Percentiles rank a stretch among this genome's conserved stretches.
phyloP scores from a whole-genome alignment of 192 early-diverging fungal species.

The Spinellus fusiger region DNA sequence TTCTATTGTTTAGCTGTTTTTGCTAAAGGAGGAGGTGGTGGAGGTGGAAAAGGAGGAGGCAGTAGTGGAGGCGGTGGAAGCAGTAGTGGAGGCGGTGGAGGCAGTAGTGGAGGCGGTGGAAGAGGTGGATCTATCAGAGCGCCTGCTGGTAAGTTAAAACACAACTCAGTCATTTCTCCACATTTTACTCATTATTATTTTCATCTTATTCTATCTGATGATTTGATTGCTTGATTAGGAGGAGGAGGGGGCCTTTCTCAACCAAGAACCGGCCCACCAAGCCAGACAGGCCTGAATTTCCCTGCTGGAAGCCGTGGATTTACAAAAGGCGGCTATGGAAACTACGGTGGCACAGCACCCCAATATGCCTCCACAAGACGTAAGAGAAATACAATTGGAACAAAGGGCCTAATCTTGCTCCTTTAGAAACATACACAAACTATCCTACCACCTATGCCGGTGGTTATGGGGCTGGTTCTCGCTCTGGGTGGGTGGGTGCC shows the following conservation, averaged over 20 bases:
- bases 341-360: neutral
- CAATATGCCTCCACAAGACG: conserved; percentile 6
- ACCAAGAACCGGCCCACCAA: neutral
- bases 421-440: conserved; percentile 14
- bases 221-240: neutral
- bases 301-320: conserved; percentile 13
- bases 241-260: conserved; percentile 5
- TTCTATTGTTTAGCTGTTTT: conserved; percentile 1
- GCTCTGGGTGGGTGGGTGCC: conserved; percentile 19
- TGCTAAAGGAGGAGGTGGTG: conserved; percentile 25
- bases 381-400: neutral
- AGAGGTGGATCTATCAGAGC: neutral
- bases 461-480: conserved; percentile 14
- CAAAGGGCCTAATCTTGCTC: neutral
- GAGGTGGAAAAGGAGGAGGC: conserved; percentile 9
- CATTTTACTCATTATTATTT: neutral
- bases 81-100: neutral
- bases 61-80: conserved; percentile 1
- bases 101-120: neutral
- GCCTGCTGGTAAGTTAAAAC: neutral
- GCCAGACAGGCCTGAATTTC: no score
- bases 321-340: conserved; percentile 25
- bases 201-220: neutral
- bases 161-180: neutral
- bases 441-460: conserved; percentile 25